Percentiles rank a stretch among this genome's conserved stretches.
phyloP scores from a whole-genome alignment of 768 basidiomycete species.

The Mycena polygramma region DNA sequence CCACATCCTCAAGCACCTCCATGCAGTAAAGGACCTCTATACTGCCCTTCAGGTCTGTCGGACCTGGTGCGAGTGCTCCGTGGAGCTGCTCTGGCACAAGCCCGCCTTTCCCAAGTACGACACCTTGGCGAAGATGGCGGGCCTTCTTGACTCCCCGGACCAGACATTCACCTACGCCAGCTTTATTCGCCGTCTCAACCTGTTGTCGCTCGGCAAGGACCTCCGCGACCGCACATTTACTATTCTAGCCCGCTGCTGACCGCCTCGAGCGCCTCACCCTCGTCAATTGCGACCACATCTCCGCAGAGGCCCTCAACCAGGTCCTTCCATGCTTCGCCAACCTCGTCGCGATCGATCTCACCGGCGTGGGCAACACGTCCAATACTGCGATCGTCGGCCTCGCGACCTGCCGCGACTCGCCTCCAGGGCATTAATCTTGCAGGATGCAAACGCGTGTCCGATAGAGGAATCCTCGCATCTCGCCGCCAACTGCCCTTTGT shows the following conservation, averaged over 20 bases:
- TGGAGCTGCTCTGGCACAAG: conserved; percentile 95
- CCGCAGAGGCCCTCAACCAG: conserved; percentile 70
- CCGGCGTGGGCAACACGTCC: conserved; percentile 75
- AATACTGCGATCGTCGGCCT: conserved; percentile 81
- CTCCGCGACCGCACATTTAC: conserved; percentile 83
- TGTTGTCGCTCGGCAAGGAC: conserved; percentile 75
- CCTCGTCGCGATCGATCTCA: conserved; percentile 89
- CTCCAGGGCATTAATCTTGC: conserved; percentile 94
- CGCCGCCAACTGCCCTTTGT: conserved; percentile 77
- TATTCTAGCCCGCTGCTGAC: conserved; percentile 78
- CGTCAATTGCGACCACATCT: conserved; percentile 79
- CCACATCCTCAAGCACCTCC: conserved; percentile 89
- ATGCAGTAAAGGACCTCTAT: conserved; percentile 80
- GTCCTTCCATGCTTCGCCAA: conserved; percentile 81
- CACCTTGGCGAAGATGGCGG: conserved; percentile 84
- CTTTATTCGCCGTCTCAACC: conserved; percentile 93
- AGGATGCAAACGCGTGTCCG: conserved; percentile 85
- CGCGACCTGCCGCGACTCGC: conserved; percentile 74
- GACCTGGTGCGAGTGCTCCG: conserved; percentile 95
- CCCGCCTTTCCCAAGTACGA: conserved; percentile 79
- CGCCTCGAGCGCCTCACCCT: conserved; percentile 92
- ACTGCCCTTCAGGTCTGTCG: conserved; percentile 85
- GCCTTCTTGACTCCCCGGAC: conserved; percentile 70
- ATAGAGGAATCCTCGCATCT: conserved; percentile 82
- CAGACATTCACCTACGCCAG: conserved; percentile 89